Evolutionary conservation across 2,329 filamentous ascomycete species (phyloP).

Genomic region (Ascosphaera pollenicola): DNA sequence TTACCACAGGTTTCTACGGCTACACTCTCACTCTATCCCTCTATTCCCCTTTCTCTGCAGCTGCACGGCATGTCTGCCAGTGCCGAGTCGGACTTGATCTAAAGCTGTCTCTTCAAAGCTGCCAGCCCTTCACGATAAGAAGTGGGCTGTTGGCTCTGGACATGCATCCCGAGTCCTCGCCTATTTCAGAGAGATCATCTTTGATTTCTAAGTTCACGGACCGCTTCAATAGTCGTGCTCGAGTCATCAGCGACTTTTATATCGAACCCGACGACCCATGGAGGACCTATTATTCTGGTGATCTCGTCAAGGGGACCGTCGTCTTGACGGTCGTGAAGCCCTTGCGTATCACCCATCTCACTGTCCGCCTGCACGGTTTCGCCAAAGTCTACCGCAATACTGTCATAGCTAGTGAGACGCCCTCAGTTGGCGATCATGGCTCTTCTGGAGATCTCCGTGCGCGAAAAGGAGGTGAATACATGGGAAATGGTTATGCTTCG

Average conservation of each 20-base stretch:
- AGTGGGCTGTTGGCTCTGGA: too few relatives aligned
- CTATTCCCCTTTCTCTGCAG: too few relatives aligned
- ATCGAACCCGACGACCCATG: constrained; percentile 41
- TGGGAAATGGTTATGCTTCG: constrained; percentile 41
- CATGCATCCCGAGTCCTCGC: too few relatives aligned
- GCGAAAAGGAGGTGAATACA: constrained; percentile 29
- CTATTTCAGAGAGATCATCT: background rate
- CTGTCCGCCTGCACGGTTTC: constrained; percentile 39
- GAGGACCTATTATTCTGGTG: constrained; percentile 38
- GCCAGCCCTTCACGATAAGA: too few relatives aligned
- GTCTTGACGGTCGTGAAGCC: constrained; percentile 37
- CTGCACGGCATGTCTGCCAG: too few relatives aligned
- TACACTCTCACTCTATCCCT: too few relatives aligned
- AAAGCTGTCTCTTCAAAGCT: too few relatives aligned
- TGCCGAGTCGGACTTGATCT: too few relatives aligned
- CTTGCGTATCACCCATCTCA: constrained; percentile 39
- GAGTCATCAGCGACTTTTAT: constrained; percentile 37
- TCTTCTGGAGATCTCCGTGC: constrained; percentile 32
- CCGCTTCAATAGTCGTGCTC: constrained; percentile 29
- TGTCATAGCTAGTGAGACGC: constrained; percentile 30
- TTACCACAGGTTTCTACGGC: too few relatives aligned
- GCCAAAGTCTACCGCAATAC: constrained; percentile 44
- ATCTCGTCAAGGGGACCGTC: constrained; percentile 37
- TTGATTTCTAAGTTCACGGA: constrained; percentile 32
- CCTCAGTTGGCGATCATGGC: constrained; percentile 20